A percentile compares a stretch with the other conserved stretches of the same genome.
These are phyloP conservation scores for Gomphus bonarii DNA, from an alignment of 1,284 basidiomycete genomes.

Conservation along the genomic window DNA sequence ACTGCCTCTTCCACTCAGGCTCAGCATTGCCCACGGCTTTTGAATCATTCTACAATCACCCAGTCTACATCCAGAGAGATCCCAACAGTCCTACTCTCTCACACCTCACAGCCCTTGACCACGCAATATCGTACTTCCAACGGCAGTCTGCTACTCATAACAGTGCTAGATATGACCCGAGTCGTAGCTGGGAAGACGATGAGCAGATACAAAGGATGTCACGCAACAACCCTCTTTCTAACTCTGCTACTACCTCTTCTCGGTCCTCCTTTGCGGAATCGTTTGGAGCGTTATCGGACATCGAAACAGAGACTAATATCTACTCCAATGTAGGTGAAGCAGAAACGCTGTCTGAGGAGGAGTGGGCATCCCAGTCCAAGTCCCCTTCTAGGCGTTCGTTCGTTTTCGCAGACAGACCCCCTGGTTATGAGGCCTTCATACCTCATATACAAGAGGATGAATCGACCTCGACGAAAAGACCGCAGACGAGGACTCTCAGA, in stretches of 20 bases:
- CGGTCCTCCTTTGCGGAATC: background rate
- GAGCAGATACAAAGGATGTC: background rate
- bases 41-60: background rate
- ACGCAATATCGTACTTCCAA: background rate
- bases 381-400: background rate
- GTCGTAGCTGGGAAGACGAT: background rate
- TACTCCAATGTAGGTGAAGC: background rate
- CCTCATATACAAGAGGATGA: background rate
- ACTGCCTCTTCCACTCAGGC: conserved; percentile 1
- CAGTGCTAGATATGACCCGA: background rate
- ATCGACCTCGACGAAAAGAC: background rate
- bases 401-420: conserved; percentile 1
- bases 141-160: background rate
- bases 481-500: background rate
- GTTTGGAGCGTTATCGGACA: background rate
- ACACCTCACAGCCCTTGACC: background rate
- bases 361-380: background rate
- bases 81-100: background rate
- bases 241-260: background rate
- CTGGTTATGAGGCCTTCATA: background rate
- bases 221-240: background rate
- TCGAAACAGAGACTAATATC: background rate
- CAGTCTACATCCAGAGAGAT: background rate
- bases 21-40: background rate
- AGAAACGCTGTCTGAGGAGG: background rate